Percentiles rank a stretch among this genome's conserved stretches.
Conservation (phyloP, 2,329 filamentous ascomycete genomes). For the Colletotrichum magnum region DNA sequence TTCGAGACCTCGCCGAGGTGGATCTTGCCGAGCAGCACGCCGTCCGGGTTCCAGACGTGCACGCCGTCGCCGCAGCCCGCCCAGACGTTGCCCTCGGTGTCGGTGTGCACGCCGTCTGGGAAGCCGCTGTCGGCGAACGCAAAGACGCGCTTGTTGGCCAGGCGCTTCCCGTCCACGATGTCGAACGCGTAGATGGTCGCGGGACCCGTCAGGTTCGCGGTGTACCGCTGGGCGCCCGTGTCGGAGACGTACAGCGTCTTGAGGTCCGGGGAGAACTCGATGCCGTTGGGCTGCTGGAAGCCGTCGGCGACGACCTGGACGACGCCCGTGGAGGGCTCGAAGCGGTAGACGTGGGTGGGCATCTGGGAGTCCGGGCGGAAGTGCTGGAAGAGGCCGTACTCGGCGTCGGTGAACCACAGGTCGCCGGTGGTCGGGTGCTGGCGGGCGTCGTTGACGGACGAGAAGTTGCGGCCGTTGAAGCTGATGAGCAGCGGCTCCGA, state of each 20-base stretch:
- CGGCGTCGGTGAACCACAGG: slow-evolving; percentile 66
- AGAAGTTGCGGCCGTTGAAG: slow-evolving; percentile 52
- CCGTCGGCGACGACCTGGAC: slow-evolving; percentile 62
- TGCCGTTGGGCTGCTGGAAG: slow-evolving; percentile 62
- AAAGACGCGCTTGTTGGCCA: slow-evolving; percentile 62
- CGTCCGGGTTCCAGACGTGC: slow-evolving; percentile 62
- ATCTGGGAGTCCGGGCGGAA: slow-evolving; percentile 59
- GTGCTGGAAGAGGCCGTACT: slow-evolving; percentile 63
- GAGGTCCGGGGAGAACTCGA: slow-evolving; percentile 62
- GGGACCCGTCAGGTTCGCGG: slow-evolving; percentile 20
- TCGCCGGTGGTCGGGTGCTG: slow-evolving; percentile 55
- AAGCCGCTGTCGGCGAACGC: slow-evolving; percentile 62
- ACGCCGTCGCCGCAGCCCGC: slow-evolving; percentile 64
- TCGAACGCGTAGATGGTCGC: slow-evolving; percentile 39
- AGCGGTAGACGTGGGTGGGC: slow-evolving; percentile 64
- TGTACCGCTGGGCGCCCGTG: slow-evolving; percentile 45
- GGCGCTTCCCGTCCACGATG: slow-evolving; percentile 28
- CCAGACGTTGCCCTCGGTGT: slow-evolving; percentile 63
- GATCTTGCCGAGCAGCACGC: slow-evolving; percentile 61
- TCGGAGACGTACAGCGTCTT: slow-evolving; percentile 62
- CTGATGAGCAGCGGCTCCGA: slow-evolving; percentile 36
- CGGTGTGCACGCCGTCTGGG: slow-evolving; percentile 63
- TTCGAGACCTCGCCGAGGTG: slow-evolving; percentile 57
- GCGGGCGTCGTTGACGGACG: slow-evolving; percentile 64
- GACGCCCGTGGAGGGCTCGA: slow-evolving; percentile 54